Base-by-base conservation (phyloP, 106 monocot genomes). In the Posidonia australis region DNA sequence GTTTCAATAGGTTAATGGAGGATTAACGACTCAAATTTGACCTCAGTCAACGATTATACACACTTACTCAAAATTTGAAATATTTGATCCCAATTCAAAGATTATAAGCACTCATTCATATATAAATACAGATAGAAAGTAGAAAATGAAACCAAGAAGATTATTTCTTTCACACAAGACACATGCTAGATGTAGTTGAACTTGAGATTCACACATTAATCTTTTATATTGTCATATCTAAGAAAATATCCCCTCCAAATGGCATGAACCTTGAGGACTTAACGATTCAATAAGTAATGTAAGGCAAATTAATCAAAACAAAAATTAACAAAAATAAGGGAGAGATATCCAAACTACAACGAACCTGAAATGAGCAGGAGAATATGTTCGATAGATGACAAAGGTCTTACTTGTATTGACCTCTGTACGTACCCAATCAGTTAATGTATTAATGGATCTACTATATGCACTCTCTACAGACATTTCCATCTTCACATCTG, bases 291-390 rank as follows among this genome's bases (percentile, higher is more conserved):
- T n/a, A n/a, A n/a, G n/a, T n/a, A n/a, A n/a, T n/a, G n/a, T n/a
- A n/a, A 36, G 36, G 36, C 2, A 4, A 5, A 10, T 55, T 55
- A 11, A 55, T 55, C 16, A 49, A 55, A 55, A 23, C 54, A 55
- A 23, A 24, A 19, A 18, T 7, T 13, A 18, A 19, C 23, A 23
- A 23, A 11, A 13, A 14, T 7, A 46, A 46, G 18, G 1, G 61
- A 13, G 16, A 36, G 7, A 36, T 2, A 36, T 36, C 36, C n/a
- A 36, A 67, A 24, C 25, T 4, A 29, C 17, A 30, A 41, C 32
- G 13, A 31, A 74, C 74, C 67, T 74, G 74, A 74, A 74, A 67
- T 74, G 74, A 36, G 59, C 59, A 10, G 74, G 74, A 30, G 74
- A 26, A 59, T 67, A 74, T 31, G 74, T 74, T 3, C 74, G 64